Evolutionary conservation across 768 basidiomycete genomes (phyloP), one percentile per base, ranked within the genome.

Genomic region (Termitomyces sp.): DNA sequence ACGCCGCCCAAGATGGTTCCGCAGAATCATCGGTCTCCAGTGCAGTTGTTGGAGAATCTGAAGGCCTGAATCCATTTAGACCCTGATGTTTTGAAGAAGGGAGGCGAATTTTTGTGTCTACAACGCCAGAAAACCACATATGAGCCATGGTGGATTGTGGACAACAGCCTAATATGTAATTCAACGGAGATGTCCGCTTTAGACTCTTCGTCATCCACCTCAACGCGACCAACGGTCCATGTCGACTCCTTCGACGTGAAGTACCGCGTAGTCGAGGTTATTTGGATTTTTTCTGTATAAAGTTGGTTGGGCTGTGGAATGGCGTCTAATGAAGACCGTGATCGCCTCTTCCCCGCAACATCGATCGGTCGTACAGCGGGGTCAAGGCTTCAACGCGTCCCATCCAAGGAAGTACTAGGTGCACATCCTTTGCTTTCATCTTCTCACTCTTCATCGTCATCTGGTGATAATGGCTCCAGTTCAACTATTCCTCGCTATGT

Each of bases 401-500:
- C 74, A 3, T 80, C 82, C 2, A 78, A 79, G 48, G 88, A 90
- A 44, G 68, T 78, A 11, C 68, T 84, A 27, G 70, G 76, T 5
- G 79, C 85, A 0, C 89, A 90, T 60, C 88, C 88, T 3, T 71
- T 91, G 16, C 76, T 89, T 11, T 83, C 81, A 3, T 77, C 57
- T 29, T 73, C 50, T 59, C 68, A 61, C 48, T 64, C 60, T 42
- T 60, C 69, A 29, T 64, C 71, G 32, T 60, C 68, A 20, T 60
- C 70, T 48, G 55, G 64, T 56, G 71, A 68, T 51, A 65, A 64
- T 53, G 63, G 63, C 36, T 7, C 58, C 20, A 32, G 54, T 35
- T 29, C 50, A 20, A 16, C 50, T 31, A 36, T 40, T 7, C 61
- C 82, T 11, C 77, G 78, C 57, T 92, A 91, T 71, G 80, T 87